Evolutionary conservation across 306 rosid species (phyloP), one percentile per base, ranked within the genome.

Genomic region (Dryas octopetala): DNA sequence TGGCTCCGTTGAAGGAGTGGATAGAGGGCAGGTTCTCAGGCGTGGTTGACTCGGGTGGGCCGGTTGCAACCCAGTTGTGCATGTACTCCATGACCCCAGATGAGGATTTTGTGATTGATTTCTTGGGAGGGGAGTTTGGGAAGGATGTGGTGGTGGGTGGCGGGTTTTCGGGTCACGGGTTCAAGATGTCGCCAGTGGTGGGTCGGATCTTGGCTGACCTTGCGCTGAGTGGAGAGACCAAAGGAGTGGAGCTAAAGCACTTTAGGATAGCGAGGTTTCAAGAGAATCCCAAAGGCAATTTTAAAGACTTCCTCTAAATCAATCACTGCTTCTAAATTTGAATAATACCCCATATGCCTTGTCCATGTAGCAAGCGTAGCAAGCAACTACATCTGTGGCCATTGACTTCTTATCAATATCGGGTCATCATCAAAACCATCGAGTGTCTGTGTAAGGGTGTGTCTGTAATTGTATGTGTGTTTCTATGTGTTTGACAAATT

Each of bases 91-190:
- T 88, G 97, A 95, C 96, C 0, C 96, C 97, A 0, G 96, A 89
- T 17, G 93, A 88, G 80, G 96, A 96, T 72, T 96, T 84, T 48
- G 86, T 96, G 61, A 83, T 96, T 26, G 99, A 92, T 78, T 96
- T 88, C 53, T 62, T 96, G 86, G 98, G 97, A 4, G 91, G 96
- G 14, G 87, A 83, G 79, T 88, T 91, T 7, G 89, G 74, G 62
- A 85, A 86, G 59, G 91, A 89, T 63, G 91, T 95, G 61, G 91
- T 92, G 62, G 15, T 92, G 1, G 99, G 99, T 6, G 96, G 85
- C 0, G 99, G 99, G 64, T 95, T 95, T 79, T 95, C 97, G 0
- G 99, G 99, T 62, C 97, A 95, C 12, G 99, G 99, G 28, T 92
- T 95, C 77, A 95, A 95, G 91, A 85, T 95, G 97, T 83, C 90